Percentiles rank a stretch among this genome's conserved stretches.
These are phyloP conservation scores for Epichloe elymi DNA, from an alignment of 2,329 filamentous ascomycete species.

Conservation along the genomic window DNA sequence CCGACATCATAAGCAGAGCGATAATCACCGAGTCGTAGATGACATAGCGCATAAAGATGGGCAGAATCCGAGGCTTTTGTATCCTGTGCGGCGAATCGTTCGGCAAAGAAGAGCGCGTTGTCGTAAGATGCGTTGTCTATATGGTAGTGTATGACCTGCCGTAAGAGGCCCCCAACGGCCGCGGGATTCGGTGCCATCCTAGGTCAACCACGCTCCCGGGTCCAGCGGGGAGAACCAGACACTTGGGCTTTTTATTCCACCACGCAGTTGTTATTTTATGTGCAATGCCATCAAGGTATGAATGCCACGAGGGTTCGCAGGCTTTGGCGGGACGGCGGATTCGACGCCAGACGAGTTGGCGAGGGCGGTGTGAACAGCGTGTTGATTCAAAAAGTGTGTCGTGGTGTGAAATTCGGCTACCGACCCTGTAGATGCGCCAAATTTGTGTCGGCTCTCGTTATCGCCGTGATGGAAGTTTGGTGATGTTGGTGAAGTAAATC, in stretches of 20 bases:
- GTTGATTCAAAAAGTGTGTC: not conserved
- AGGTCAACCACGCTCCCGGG: constrained; percentile 7
- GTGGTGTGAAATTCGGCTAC: not conserved
- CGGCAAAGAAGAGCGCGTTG: constrained; percentile 88
- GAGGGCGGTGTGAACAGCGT: not conserved
- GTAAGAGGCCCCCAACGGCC: constrained; percentile 38
- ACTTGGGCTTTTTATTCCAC: not conserved
- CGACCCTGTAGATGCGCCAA: not conserved
- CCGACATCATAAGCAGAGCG: constrained; percentile 78
- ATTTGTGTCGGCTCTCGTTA: not conserved
- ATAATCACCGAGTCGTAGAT: constrained; percentile 69
- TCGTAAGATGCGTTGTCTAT: constrained; percentile 83
- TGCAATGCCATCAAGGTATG: constrained; percentile 1
- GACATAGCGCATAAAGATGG: constrained; percentile 73
- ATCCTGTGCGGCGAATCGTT: constrained; percentile 74
- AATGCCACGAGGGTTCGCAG: constrained; percentile 2
- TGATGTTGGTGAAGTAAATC: not conserved
- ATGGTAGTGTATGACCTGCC: constrained; percentile 51
- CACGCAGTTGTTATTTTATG: not conserved
- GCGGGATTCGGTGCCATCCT: constrained; percentile 40
- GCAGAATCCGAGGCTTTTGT: constrained; percentile 65
- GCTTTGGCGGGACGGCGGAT: not conserved
- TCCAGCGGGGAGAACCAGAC: not conserved
- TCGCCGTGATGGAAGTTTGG: too few relatives aligned
- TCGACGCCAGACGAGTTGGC: not conserved